These are phyloP conservation scores for Chimonanthus salicifolius DNA, from an alignment of 164 flowering plant species.

Conservation along the genomic window DNA sequence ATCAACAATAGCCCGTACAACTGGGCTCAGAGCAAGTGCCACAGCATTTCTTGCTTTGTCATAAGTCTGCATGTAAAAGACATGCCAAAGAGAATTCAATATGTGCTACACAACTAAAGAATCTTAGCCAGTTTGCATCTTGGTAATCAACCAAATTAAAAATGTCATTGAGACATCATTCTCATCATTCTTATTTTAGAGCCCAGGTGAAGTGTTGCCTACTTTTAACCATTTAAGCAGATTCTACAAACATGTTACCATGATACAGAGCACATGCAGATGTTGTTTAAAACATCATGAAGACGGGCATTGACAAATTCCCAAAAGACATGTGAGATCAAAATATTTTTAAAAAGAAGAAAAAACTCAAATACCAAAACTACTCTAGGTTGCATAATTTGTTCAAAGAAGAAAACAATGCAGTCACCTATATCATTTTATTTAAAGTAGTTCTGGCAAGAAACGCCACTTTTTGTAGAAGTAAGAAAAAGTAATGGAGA, in stretches of 20 bases:
- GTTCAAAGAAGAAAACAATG: background rate
- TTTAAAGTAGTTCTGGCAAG: background rate
- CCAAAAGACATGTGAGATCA: background rate
- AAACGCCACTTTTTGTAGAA: background rate
- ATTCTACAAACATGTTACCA: too few relatives aligned
- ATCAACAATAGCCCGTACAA: conserved; percentile 85
- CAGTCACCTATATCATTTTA: background rate
- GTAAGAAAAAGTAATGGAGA: background rate
- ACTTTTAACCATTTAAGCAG: too few relatives aligned
- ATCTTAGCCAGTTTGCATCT: background rate
- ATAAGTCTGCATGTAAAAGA: conserved; percentile 52
- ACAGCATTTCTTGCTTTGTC: conserved; percentile 95
- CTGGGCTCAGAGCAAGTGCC: conserved; percentile 96
- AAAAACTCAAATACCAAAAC: background rate
- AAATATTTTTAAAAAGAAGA: background rate
- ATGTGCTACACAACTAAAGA: conserved; percentile 1
- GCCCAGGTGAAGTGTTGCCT: too few relatives aligned
- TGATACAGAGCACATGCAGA: too few relatives aligned
- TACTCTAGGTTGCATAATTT: background rate
- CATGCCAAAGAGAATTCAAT: conserved; percentile 2
- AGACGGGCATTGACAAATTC: background rate
- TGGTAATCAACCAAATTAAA: too few relatives aligned
- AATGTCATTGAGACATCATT: too few relatives aligned
- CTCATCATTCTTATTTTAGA: too few relatives aligned
- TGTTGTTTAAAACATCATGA: too few relatives aligned